Evolutionary conservation across 345 rosid species (phyloP), one percentile per base, ranked within the genome.

Genomic region (Syzygium aqueum): DNA sequence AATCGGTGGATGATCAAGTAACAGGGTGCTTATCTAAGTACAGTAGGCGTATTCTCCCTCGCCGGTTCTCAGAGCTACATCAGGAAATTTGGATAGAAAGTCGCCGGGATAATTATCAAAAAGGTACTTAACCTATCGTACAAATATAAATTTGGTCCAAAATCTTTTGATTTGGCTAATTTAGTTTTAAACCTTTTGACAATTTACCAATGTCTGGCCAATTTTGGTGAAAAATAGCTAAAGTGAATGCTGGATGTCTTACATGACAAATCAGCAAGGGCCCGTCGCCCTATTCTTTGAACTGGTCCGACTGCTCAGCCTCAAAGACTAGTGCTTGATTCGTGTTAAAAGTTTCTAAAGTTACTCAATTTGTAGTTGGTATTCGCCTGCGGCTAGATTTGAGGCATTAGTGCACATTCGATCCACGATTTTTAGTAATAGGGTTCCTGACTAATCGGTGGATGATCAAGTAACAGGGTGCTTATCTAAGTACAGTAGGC

Each of bases 21-120:
- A 67, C 46, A 17, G 25, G 3, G 21, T 33, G 49, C 0, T 67
- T 67, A 19, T 67, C 7, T 5, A 67, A 67, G 80, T 19, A 33
- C 3, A 1, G 25, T 4, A 19, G 25, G 25, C 9, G 37, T 9
- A 67, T 67, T 33, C 46, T 67, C 49, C 78, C 80, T 19, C 8
- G 25, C 25, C 49, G 1, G 2, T 67, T 19, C 46, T 33, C 5
- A 3, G 7, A 4, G 46, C 4, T 0, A 33, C 25, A 30, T 33
- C 9, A 33, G 25, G 25, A 67, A 22, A 25, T 8, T 67, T 1
- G 0, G 25, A 67, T 21, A 67, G 7, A 33, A 67, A 67, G 43
- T 17, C 17, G 78, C 43, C 2, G 6, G 0, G 22, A 53, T 16
- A 53, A 53, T 53, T 53, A 15, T 19, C 21, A 16, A 16, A 53